Evolutionary conservation across 2,329 filamentous ascomycete genomes (phyloP), one percentile per base, ranked within the genome.

Genomic region (Fusarium tanahbumbuense): DNA sequence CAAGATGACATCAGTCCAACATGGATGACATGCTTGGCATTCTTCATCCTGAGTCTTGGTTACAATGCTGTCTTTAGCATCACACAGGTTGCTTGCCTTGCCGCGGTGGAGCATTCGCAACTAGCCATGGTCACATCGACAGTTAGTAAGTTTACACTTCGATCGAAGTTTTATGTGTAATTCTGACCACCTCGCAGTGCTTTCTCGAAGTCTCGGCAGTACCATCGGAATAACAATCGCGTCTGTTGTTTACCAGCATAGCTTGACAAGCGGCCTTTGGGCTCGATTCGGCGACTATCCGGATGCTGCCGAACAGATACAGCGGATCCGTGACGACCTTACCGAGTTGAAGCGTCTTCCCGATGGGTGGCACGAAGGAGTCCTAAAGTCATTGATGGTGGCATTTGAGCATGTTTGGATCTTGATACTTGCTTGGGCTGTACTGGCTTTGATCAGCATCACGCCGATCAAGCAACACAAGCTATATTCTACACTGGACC

Each of bases 31-130:
- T 58, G 58, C 10, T 9, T 58, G 10, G 53, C 53, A 10, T 61
- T 49, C 12, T 85, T 91, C 58, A 78, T 93, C 15, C 78, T 87
- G 13, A 92, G 93, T 10, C 79, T 84, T 2, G 89, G 91, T 2
- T 93, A 93, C 71, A 91, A 91, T 45, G 88, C 87, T 32, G 92
- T 92, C 85, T 83, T 96, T 11, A 63, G 22, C 8, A 55, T 60
- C 5, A 63, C 63, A 1, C 63, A 63, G 6, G 37, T 58, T 13
- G 65, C 65, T 4, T 59, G 52, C 8, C 23, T 68, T 0, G 63
- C 65, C 0, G 54, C 62, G 0, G 58, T 67, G 6, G 63, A 52
- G 9, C 58, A 63, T 6, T 47, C 54, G 4, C 44, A 59, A 4
- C 54, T 64, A 13, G 63, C 58, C 11, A 54, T 67, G 5, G 63